Base-by-base conservation (phyloP, 2,329 filamentous ascomycete species). In the Stachybotrys chartarum region DNA sequence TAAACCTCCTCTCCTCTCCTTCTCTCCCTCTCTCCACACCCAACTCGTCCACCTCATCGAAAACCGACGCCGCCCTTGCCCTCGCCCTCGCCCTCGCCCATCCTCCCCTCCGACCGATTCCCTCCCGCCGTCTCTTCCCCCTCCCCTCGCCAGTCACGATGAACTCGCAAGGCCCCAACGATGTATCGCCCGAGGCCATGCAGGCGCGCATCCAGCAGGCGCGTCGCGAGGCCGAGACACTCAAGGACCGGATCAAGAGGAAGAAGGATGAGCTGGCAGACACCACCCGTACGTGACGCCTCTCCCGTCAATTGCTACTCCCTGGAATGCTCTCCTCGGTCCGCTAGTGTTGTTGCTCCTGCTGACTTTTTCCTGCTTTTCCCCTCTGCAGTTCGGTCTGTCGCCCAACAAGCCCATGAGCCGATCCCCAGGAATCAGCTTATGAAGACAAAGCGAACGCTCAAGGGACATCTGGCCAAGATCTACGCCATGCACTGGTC, bases 401-500 rank as follows among this genome's bases (percentile, higher is more conserved):
- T 97, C 66, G 90, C 94, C 67, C 86, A 91, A 72, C 89, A 93
- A 77, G 88, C 93, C 62, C 93, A 96, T 74, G 94, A 97, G 73
- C 81, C 89, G 63, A 85, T 99, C 66, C 91, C 93, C 61, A 88
- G 89, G 75, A 94, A 95, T 74, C 82, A 85, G 71, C 83, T 93
- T 70, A 97, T 99, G 94, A 96, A 94, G 82, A 90, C 93, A 61
- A 94, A 96, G 79, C 89, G 91, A 68, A 97, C 92, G 52, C 82
- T 99, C 63, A 97, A 97, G 79, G 94, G 94, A 63, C 94, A 99
- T 81, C 78, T 99, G 63, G 94, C 94, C 67, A 99, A 99, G 79
- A 99, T 99, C 68, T 99, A 99, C 75, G 94, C 94, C 67, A 99
- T 99, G 94, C 94, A 99, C 80, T 99, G 94, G 94, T 97, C 94